phyloP scores from a whole-genome alignment of 768 basidiomycete species.

The Leccinum longicurvipes region DNA sequence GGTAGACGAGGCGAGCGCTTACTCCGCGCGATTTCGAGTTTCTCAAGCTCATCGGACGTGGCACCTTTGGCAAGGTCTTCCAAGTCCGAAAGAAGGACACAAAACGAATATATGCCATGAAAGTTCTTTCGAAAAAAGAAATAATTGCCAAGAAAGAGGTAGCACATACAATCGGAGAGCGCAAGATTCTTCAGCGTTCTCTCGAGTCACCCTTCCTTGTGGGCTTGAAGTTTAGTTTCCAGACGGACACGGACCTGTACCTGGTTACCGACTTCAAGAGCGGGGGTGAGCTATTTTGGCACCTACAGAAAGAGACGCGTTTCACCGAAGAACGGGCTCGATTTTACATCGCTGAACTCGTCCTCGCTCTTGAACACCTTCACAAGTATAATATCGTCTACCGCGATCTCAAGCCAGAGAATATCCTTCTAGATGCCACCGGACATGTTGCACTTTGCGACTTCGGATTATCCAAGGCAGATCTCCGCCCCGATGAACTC shows the following conservation, averaged over 20 bases:
- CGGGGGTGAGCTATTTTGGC: constrained; percentile 98
- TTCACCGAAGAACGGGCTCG: constrained; percentile 91
- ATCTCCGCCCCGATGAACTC: constrained; percentile 87
- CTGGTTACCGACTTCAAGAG: constrained; percentile 99
- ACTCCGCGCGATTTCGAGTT: constrained; percentile 98
- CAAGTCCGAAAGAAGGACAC: constrained; percentile 99
- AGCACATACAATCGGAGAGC: constrained; percentile 98
- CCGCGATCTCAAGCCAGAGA: constrained; percentile 97
- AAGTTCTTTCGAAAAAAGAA: constrained; percentile 97
- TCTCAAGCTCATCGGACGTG: constrained; percentile 96
- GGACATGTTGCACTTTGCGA: constrained; percentile 98
- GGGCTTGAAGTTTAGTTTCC: constrained; percentile 97
- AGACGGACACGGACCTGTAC: constrained; percentile 92
- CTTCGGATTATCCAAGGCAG: constrained; percentile 96
- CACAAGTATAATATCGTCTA: constrained; percentile 97
- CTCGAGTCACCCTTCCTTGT: constrained; percentile 96
- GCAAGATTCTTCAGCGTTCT: constrained; percentile 95
- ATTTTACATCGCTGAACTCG: constrained; percentile 95
- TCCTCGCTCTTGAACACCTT: constrained; percentile 92
- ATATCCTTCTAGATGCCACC: constrained; percentile 96
- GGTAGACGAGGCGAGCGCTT: constrained; percentile 77
- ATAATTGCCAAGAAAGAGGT: constrained; percentile 99
- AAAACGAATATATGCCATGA: constrained; percentile 99
- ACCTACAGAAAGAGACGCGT: constrained; percentile 91
- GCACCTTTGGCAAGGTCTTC: constrained; percentile 98